Conservation (phyloP, 164 flowering plant genomes). For the Hamamelis virginiana region DNA sequence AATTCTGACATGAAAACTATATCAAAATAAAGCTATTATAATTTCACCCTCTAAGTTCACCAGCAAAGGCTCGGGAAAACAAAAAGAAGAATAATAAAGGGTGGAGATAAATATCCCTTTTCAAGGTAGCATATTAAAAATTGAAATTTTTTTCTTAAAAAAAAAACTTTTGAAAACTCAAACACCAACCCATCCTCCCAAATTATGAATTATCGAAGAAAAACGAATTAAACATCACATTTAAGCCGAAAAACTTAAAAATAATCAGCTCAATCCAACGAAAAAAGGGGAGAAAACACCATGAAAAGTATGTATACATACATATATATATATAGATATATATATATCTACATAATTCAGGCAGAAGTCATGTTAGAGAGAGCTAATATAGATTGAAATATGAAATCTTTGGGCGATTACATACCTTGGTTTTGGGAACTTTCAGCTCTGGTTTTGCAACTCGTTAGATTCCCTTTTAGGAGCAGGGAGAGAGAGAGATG, state of each 20-base stretch:
- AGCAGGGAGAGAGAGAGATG: not conserved
- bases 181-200: not conserved
- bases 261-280: not conserved
- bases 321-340: too few species aligned
- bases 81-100: not conserved
- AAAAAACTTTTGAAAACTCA: not conserved
- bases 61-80: not conserved
- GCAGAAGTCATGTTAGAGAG: too few species aligned
- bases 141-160: not conserved
- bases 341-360: not conserved
- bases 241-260: not conserved
- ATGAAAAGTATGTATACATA: too few species aligned
- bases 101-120: not conserved
- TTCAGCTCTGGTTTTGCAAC: not conserved
- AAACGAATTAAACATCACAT: not conserved
- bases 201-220: not conserved
- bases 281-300: not conserved
- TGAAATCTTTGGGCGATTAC: not conserved
- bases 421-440: not conserved
- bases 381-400: not conserved
- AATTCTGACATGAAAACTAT: too few species aligned
- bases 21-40: not conserved
- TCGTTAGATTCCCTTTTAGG: not conserved
- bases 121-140: not conserved
- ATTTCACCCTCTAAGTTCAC: not conserved